Conservation (phyloP, 306 rosid species). For the Geum urbanum region DNA sequence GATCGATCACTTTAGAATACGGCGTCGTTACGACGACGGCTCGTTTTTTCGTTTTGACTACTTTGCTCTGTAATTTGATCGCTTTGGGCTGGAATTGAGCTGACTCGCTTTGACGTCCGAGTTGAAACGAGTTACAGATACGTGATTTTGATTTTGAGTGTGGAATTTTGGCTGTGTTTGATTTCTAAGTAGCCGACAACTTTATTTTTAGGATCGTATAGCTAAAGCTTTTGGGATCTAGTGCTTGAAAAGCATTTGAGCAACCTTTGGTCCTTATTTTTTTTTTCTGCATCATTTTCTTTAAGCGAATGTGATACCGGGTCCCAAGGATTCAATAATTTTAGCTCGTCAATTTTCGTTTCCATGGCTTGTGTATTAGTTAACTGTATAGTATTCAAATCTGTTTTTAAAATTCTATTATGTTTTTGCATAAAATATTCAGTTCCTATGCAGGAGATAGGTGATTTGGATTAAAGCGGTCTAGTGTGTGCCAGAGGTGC, state of each 20-base stretch:
- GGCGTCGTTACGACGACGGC: neutral
- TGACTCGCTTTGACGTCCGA: slow-evolving; percentile 9
- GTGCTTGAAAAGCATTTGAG: neutral
- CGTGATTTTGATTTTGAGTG: neutral
- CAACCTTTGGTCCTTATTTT: slow-evolving; percentile 7
- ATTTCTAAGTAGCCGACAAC: neutral
- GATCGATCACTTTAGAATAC: neutral
- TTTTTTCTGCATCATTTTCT: slow-evolving; percentile 9
- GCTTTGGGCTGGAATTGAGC: neutral
- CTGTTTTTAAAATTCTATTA: neutral
- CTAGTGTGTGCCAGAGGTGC: slow-evolving; percentile 13
- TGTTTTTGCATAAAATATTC: neutral
- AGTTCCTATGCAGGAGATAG: slow-evolving; percentile 15
- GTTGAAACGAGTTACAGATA: slow-evolving; percentile 14
- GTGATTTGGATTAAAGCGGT: slow-evolving; percentile 16
- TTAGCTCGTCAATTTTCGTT: slow-evolving; percentile 5
- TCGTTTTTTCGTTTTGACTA: neutral
- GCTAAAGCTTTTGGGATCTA: slow-evolving; percentile 28
- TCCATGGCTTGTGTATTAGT: slow-evolving; percentile 15
- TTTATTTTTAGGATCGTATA: slow-evolving; percentile 1
- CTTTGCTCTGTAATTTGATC: neutral
- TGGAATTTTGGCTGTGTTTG: neutral
- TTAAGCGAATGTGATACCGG: slow-evolving; percentile 3
- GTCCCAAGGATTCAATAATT: slow-evolving; percentile 15
- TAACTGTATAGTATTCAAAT: neutral